Conservation (phyloP, 2,329 filamentous ascomycete species). For the Fusarium hostae region DNA sequence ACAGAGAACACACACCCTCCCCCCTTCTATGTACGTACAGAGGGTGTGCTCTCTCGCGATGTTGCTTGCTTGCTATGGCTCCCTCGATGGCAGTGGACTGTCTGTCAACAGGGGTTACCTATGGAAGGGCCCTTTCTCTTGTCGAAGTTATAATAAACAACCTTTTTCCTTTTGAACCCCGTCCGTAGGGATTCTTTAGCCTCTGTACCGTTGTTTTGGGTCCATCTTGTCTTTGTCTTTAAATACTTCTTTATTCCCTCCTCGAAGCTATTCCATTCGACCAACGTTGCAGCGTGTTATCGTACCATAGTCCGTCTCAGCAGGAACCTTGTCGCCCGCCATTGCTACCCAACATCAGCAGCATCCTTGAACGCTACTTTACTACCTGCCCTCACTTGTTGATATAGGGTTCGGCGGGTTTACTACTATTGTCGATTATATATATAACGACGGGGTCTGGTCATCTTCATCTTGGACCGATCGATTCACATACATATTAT, state of each 20-base stretch:
- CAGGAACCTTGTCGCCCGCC: conserved; percentile 10
- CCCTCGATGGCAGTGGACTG: conserved; percentile 23
- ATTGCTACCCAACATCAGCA: conserved; percentile 15
- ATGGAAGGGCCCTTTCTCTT: conserved; percentile 27
- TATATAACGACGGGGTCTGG: background rate
- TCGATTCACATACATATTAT: background rate
- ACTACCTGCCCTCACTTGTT: conserved; percentile 9
- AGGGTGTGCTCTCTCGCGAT: conserved; percentile 7
- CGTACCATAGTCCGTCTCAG: conserved; percentile 18
- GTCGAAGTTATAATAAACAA: conserved; percentile 42
- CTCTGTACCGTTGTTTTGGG: conserved; percentile 37
- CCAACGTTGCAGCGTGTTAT: conserved; percentile 20
- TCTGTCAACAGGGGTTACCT: conserved; percentile 38
- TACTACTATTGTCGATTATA: background rate
- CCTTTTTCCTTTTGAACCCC: conserved; percentile 39
- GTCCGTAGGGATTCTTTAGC: conserved; percentile 35
- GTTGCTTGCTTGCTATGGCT: conserved; percentile 5
- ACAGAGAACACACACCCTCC: background rate
- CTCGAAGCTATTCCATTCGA: conserved; percentile 16
- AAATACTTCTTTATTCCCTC: conserved; percentile 41
- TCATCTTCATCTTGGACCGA: background rate
- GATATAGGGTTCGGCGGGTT: conserved; percentile 1
- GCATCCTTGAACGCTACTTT: conserved; percentile 7
- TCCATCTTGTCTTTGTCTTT: conserved; percentile 38
- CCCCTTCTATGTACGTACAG: conserved; percentile 15